Evolutionary conservation across 1,284 basidiomycete species (phyloP), one percentile per base, ranked within the genome.

Genomic region (Tilletia horrida): DNA sequence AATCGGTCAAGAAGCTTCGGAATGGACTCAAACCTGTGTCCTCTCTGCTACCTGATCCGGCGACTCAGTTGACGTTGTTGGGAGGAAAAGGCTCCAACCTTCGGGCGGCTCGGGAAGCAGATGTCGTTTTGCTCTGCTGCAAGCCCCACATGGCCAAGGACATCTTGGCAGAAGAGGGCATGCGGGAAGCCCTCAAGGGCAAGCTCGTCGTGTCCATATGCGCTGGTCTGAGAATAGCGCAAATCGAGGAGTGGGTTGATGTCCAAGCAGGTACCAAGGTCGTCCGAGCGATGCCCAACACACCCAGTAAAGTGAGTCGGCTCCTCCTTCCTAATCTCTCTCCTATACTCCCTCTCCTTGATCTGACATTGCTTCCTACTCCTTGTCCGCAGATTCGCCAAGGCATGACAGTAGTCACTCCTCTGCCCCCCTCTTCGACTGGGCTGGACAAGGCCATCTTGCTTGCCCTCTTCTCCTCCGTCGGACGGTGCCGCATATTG

Each of bases 221-320:
- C 52, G 95, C 96, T 9, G 96, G 96, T 72, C 89, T 97, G 4
- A 95, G 91, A 18, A 91, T 97, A 73, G 76, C 85, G 18, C 93
- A 97, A 83, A 85, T 98, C 50, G 83, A 85, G 63, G 85, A 83
- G 9, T 91, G 90, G 89, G 91, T 95, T 31, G 84, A 86, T 21
- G 50, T 64, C 18, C 14, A 44, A 31, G 84, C 88, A 0, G 85
- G 85, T n/a, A 93, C 92, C 45, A 88, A 88, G 73, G 91, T 97
- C 63, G 89, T 97, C 63, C 88, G 96, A 65, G 92, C 93, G 2
- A 99, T 99, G 96, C 95, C 96, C 71, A 99, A 98, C 82, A 98
- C 96, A 0, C 94, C 96, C 8, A 93, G 92, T 85, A 92, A 93
- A 83, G 94, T 93, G 69, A 71, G 86, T 78, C 6, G 11, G 11